phyloP scores from a whole-genome alignment of 305 asterid genomes.

The Fraxinus latifolia region DNA sequence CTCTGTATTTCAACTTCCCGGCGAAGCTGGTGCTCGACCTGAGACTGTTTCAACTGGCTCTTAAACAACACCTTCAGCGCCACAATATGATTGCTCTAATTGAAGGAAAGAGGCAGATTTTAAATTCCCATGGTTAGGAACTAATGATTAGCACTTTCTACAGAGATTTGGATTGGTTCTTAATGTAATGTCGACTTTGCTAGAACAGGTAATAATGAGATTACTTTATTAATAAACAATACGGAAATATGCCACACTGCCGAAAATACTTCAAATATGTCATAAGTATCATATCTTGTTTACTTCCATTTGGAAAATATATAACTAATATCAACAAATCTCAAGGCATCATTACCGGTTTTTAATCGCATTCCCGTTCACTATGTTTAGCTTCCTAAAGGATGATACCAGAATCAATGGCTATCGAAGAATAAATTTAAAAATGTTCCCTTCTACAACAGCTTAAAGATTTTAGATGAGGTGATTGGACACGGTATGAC shows the following conservation, averaged over 20 bases:
- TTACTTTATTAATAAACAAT: neutral
- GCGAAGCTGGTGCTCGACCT: constrained; percentile 95
- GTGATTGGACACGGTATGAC: neutral
- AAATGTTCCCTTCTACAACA: neutral
- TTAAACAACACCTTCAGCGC: constrained; percentile 92
- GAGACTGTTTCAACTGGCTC: constrained; percentile 85
- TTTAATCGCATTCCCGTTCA: neutral
- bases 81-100: constrained; percentile 67
- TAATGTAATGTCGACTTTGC: neutral
- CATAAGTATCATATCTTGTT: neutral
- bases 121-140: neutral
- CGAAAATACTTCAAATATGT: neutral
- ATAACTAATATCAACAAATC: neutral
- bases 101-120: neutral
- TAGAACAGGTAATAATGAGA: neutral
- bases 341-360: neutral
- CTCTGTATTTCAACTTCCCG: constrained; percentile 98
- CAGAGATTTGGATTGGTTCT: neutral
- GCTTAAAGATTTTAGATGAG: neutral
- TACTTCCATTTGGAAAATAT: neutral
- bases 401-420: neutral
- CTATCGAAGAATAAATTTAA: neutral
- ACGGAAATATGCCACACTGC: neutral
- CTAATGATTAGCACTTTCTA: neutral
- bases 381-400: neutral